Conservation (phyloP, 1,284 basidiomycete species). For the Apiotrichum sp. region DNA sequence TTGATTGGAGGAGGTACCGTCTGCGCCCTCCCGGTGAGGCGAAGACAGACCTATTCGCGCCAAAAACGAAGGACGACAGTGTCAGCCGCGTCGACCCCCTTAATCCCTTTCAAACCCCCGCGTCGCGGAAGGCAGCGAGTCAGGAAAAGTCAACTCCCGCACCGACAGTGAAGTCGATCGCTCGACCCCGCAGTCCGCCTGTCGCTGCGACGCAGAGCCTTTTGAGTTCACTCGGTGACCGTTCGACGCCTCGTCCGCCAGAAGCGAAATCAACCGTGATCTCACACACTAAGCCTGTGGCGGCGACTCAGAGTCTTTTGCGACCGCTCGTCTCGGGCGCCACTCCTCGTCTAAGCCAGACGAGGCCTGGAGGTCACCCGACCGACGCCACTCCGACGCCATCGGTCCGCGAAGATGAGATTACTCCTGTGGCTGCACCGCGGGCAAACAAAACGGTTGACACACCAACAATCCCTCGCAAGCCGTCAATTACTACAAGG, state of each 20-base stretch:
- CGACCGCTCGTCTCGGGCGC: background rate
- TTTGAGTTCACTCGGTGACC: no score
- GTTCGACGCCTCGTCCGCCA: background rate
- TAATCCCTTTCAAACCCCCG: background rate
- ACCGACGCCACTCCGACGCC: background rate
- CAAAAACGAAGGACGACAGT: constrained; percentile 4
- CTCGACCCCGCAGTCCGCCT: background rate
- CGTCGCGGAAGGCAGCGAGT: background rate
- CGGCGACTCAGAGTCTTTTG: constrained; percentile 1
- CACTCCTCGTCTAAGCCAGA: background rate
- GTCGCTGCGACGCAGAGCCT: background rate
- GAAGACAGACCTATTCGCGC: constrained; percentile 32
- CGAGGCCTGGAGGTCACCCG: background rate
- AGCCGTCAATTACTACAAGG: no score
- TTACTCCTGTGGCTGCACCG: no score
- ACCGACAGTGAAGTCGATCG: background rate
- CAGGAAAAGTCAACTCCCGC: no score
- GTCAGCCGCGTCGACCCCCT: background rate
- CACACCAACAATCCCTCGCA: no score
- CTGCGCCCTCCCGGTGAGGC: constrained; percentile 13
- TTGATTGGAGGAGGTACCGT: constrained; percentile 44
- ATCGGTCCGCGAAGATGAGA: no score
- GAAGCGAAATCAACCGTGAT: background rate
- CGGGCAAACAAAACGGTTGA: no score
- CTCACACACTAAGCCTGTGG: background rate